Conservation (phyloP, 116 monocot species). For the Papilionanthe hybrid region DNA sequence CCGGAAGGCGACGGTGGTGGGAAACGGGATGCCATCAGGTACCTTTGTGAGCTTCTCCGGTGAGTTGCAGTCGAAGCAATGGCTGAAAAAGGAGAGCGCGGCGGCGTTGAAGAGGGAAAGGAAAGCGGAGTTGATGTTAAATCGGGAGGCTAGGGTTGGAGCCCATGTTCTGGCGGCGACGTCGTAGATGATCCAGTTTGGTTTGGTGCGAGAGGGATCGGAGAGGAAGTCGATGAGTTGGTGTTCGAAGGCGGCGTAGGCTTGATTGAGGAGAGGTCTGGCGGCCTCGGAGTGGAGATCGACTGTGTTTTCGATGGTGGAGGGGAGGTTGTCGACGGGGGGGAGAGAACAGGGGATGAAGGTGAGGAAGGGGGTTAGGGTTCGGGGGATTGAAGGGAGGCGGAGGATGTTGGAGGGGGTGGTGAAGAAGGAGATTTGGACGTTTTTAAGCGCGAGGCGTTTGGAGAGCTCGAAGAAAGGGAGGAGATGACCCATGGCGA, state of each 20-base stretch:
- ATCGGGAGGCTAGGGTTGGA: conserved; percentile 6
- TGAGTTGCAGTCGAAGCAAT: neutral
- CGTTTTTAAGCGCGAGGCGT: conserved; percentile 14
- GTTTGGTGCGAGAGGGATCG: neutral
- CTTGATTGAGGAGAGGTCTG: conserved; percentile 7
- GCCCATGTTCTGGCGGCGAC: conserved; percentile 24
- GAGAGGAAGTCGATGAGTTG: conserved; percentile 12
- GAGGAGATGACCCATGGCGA: conserved; percentile 31
- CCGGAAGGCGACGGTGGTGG: conserved; percentile 16
- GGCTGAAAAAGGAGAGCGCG: neutral
- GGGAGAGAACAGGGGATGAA: conserved; percentile 15
- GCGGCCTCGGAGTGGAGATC: conserved; percentile 9
- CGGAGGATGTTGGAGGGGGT: conserved; percentile 20
- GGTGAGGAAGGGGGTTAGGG: conserved; percentile 8
- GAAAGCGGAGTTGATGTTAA: conserved; percentile 13
- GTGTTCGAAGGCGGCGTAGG: conserved; percentile 12
- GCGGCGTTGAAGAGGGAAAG: conserved; percentile 12
- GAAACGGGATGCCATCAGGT: conserved; percentile 26
- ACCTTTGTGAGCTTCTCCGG: conserved; percentile 14
- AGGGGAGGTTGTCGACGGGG: conserved; percentile 6
- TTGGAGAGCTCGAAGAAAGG: conserved; percentile 30
- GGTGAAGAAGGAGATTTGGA: conserved; percentile 28
- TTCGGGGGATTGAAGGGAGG: conserved; percentile 12
- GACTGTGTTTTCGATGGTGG: conserved; percentile 16
- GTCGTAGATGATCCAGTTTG: conserved; percentile 45